Evolutionary conservation across 768 basidiomycete genomes (phyloP).

Genomic region (Hygrophorus pudorinus): DNA sequence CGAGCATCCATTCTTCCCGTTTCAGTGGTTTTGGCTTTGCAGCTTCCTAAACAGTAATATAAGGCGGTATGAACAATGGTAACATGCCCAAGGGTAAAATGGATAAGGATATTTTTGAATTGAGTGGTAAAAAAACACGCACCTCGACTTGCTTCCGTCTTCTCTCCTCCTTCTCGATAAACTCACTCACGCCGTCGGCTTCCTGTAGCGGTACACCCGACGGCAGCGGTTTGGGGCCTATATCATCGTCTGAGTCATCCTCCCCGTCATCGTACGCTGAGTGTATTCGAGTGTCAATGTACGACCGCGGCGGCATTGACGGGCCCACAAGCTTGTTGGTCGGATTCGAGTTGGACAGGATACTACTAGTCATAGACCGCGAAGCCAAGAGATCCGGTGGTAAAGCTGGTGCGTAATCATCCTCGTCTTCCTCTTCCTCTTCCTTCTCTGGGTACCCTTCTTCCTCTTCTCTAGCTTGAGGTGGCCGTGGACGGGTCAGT

Average conservation of each 20-base stretch:
- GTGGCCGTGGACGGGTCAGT: too few relatives aligned
- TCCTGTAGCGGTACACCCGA: slow-evolving; percentile 30
- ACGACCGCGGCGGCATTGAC: too few relatives aligned
- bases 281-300: slow-evolving; percentile 4
- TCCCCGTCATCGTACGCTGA: slow-evolving; percentile 26
- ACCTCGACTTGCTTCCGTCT: slow-evolving; percentile 62
- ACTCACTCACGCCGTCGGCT: slow-evolving; percentile 66
- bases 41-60: slow-evolving; percentile 52
- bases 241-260: slow-evolving; percentile 65
- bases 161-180: slow-evolving; percentile 77
- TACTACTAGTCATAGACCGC: too few relatives aligned
- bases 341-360: slow-evolving; percentile 2
- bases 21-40: slow-evolving; percentile 66
- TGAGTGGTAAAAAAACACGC: neutral
- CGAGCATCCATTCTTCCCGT: slow-evolving; percentile 98
- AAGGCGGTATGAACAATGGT: neutral
- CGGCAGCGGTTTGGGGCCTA: slow-evolving; percentile 76
- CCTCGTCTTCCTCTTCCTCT: slow-evolving; percentile 48
- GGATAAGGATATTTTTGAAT: slow-evolving; percentile 8
- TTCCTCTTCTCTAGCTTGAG: neutral
- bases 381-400: slow-evolving; percentile 56
- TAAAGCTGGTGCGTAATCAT: slow-evolving; percentile 63
- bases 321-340: too few relatives aligned
- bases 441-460: slow-evolving; percentile 10
- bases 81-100: neutral